Base-by-base conservation (phyloP, 176 grass and related monocot species). In the Ampelocalamus luodianensis region DNA sequence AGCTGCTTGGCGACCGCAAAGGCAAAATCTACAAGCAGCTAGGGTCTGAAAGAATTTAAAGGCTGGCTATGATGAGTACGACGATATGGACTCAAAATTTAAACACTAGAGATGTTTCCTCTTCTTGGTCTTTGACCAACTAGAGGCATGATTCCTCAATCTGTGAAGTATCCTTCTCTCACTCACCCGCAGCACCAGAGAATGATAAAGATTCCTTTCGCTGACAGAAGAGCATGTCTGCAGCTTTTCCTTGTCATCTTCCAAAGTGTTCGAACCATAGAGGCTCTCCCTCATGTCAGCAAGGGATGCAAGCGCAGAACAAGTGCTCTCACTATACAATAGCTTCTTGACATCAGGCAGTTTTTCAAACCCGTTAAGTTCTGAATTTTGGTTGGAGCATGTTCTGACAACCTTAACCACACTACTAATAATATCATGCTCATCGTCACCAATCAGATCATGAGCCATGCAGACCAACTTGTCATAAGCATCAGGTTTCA, bases 111-210 rank as follows among this genome's bases (percentile, higher is more conserved):
- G 32, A 71, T 86, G 60, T 39, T 93, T 97, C 63, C 88, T 94
- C 77, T 93, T 95, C 83, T 95, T 98, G 20, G 36, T 74, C 51
- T 68, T 95, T 10, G 77, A 81, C 77, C 65, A 45, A 37, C 85
- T 76, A 14, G 68, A 89, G 23, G 85, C 83, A 93, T 79, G 84
- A 83, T 85, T 80, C 46, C 86, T 85, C 82, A 95, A 36, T 65
- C 81, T 93, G n/a, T 45, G 37, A 65, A 98, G 92, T 77, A 98
- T 92, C 75, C 79, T 85, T 79, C 91, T 94, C 84, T 95, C 93
- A 10, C 89, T 86, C 75, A 90, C 78, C 16, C 80, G 87, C 83
- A 98, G 70, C 61, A 95, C 89, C 78, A 95, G 80, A 23, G 96
- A 93, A 92, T 98, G 87, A 53, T 92, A 93, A 51, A 83, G 50